A percentile compares a stretch with the other conserved stretches of the same genome.
Evolutionary conservation across 345 rosid species (phyloP).

Genomic region (Eucalyptus cladocalyx): DNA sequence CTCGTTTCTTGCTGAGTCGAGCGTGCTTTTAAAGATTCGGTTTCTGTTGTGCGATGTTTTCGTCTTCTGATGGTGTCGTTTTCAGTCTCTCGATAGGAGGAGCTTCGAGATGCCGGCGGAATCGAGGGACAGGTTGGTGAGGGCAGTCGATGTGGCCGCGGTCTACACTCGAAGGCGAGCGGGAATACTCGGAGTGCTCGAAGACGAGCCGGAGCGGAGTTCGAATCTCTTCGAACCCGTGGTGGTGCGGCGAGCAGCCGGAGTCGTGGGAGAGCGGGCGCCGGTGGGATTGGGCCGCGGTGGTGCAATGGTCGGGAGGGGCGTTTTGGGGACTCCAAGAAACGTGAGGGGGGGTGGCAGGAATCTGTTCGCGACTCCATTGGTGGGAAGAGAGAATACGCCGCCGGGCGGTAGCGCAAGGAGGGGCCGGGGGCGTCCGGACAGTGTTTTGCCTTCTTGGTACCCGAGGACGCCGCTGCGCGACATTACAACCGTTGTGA

Average conservation of each 20-base stretch:
- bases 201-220: slow-evolving; percentile 14
- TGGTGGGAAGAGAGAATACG: slow-evolving; percentile 27
- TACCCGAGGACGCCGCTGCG: slow-evolving; percentile 80
- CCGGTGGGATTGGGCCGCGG: background rate
- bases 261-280: background rate
- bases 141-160: slow-evolving; percentile 37
- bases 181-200: slow-evolving; percentile 7
- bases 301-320: slow-evolving; percentile 15
- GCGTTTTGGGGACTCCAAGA: slow-evolving; percentile 26
- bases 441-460: slow-evolving; percentile 57
- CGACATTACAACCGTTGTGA: slow-evolving; percentile 43
- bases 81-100: background rate
- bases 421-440: slow-evolving; percentile 2
- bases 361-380: slow-evolving; percentile 2
- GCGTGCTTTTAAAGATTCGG: background rate
- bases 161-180: slow-evolving; percentile 27
- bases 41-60: background rate
- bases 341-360: slow-evolving; percentile 4
- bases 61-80: background rate
- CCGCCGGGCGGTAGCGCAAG: slow-evolving; percentile 10
- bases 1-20: background rate
- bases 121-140: slow-evolving; percentile 53
- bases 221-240: slow-evolving; percentile 14
- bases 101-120: slow-evolving; percentile 33
- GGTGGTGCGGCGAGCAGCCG: background rate